A percentile compares a stretch with the other conserved stretches of the same genome.
Conservation (phyloP, 129 eudicot species). For the carrot (Daucus carota) region DNA sequence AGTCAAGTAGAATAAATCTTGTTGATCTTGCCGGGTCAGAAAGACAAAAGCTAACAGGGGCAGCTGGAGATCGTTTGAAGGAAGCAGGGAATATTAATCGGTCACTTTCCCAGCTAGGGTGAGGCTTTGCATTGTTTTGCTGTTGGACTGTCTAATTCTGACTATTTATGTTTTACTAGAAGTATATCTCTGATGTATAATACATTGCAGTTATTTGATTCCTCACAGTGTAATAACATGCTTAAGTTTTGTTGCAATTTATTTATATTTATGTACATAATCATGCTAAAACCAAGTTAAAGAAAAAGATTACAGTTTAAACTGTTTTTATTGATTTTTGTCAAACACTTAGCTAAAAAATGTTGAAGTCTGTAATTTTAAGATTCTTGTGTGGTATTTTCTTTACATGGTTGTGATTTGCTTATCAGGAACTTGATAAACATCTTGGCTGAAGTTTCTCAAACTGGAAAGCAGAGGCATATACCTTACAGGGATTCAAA, state of each 20-base stretch:
- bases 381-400: neutral
- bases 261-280: neutral
- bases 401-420: neutral
- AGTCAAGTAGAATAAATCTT: constrained; percentile 83
- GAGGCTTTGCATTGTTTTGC: constrained; percentile 14
- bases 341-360: neutral
- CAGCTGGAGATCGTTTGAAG: constrained; percentile 95
- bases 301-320: neutral
- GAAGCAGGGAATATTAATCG: constrained; percentile 98
- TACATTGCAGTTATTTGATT: neutral
- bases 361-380: neutral
- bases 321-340: neutral
- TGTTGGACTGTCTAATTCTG: neutral
- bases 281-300: neutral
- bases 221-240: neutral
- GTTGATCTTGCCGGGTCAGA: constrained; percentile 99
- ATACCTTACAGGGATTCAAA: constrained; percentile 95
- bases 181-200: neutral
- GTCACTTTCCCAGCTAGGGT: constrained; percentile 99
- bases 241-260: neutral
- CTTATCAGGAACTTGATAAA: constrained; percentile 71
- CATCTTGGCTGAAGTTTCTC: constrained; percentile 92
- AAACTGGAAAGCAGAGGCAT: constrained; percentile 94
- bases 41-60: constrained; percentile 94
- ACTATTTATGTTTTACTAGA: neutral